Base-by-base conservation (phyloP, 208 protist species). In the Trypanosoma platydactyli region DNA sequence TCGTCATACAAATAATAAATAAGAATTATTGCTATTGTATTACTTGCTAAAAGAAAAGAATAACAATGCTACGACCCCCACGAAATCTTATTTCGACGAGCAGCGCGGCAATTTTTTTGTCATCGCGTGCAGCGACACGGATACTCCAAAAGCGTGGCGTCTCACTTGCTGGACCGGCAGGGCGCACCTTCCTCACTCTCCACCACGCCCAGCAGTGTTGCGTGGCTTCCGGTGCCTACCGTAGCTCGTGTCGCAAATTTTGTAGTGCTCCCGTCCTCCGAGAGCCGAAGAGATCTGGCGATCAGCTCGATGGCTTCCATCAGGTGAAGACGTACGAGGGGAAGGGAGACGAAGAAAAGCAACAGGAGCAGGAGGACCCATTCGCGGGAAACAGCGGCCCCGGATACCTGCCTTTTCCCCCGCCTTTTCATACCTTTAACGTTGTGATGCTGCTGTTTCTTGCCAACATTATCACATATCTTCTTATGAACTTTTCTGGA, bases 391-490 rank as follows among this genome's bases (percentile, higher is more conserved):
- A 72, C 67, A 66, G 72, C 22, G 81, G 83, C 49, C 73, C 81
- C 0, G 89, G 86, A 46, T 92, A 91, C 73, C 79, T 95, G 50
- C 89, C 89, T 30, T 95, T 95, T 60, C 80, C 84, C 0, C 74
- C 89, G 0, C 89, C 89, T 20, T 95, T 95, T 71, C 86, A 95
- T 68, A 95, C 89, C 57, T 67, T 95, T 63, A 95, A 95, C 79
- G 78, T 93, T 45, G 76, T 93, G 29, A 93, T 93, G 86, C 41
- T 95, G 12, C 78, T 95, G 25, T 80, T 95, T 52, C 20, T 91
- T 27, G 79, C 78, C 20, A 95, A 95, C 49, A 65, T 89, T 13
- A 54, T 93, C n/a, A 83, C 67, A 68, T 95, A 95, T 72, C 29
- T 85, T 3, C 48, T 89, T 59, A 93, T 95, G 89, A 80, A 75